Conservation (phyloP, 2,329 filamentous ascomycete genomes). For the Claviceps pusilla region DNA sequence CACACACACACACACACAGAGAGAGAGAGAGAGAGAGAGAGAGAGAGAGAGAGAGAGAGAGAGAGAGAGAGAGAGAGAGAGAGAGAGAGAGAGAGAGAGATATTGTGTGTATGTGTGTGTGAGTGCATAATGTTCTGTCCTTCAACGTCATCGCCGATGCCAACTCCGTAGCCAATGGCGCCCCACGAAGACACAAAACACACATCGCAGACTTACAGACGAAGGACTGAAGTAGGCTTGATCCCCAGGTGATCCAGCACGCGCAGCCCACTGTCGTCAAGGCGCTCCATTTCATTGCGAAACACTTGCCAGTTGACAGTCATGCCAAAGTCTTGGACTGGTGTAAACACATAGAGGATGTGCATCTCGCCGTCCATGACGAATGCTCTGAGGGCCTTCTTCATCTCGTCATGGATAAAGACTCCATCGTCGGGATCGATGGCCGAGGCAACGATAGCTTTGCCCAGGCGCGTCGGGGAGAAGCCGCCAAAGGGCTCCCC, state of each 20-base stretch:
- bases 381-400: conserved; percentile 52
- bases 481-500: conserved; percentile 36
- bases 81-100: no score
- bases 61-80: no score
- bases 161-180: no score
- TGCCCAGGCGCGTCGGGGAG: conserved; percentile 48
- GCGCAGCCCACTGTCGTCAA: conserved; percentile 57
- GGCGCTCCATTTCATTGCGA: conserved; percentile 51
- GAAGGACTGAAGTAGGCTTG: conserved; percentile 50
- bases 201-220: conserved; percentile 34
- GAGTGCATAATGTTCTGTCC: no score
- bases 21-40: no score
- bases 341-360: conserved; percentile 62
- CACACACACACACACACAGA: no score
- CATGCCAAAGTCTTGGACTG: conserved; percentile 42
- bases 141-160: no score
- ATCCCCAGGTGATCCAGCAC: conserved; percentile 55
- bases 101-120: no score
- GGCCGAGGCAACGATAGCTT: conserved; percentile 56
- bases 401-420: conserved; percentile 56
- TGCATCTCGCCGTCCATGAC: conserved; percentile 75
- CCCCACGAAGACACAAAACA: neutral
- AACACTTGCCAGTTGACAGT: conserved; percentile 59
- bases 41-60: no score
- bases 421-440: conserved; percentile 61